These are phyloP conservation scores for Jamesozyma jinghongensis DNA, from an alignment of 805 yeast genomes.

Conservation along the genomic window DNA sequence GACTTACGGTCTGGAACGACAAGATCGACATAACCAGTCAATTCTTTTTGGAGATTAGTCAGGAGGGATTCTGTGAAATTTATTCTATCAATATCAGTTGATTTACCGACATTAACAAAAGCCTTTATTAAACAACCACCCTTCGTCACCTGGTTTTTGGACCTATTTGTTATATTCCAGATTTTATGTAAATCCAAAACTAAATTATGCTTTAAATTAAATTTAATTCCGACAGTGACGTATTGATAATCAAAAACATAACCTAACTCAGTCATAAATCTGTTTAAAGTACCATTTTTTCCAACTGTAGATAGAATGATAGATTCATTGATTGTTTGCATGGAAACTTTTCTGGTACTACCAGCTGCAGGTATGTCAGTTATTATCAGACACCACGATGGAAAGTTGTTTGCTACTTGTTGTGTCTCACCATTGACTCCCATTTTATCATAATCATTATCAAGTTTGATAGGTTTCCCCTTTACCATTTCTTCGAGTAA, in stretches of 20 bases:
- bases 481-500: slow-evolving; percentile 2
- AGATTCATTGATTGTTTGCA: slow-evolving; percentile 59
- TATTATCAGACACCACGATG: slow-evolving; percentile 52
- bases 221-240: slow-evolving; percentile 23
- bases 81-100: slow-evolving; percentile 68
- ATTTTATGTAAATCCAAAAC: slow-evolving; percentile 23
- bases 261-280: slow-evolving; percentile 54
- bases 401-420: neutral
- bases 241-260: slow-evolving; percentile 46
- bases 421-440: neutral
- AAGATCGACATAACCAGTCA: slow-evolving; percentile 59
- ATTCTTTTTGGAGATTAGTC: slow-evolving; percentile 50
- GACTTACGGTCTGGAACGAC: slow-evolving; percentile 67
- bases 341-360: slow-evolving; percentile 43
- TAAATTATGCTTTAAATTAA: slow-evolving; percentile 22
- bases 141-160: slow-evolving; percentile 43
- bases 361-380: slow-evolving; percentile 76
- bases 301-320: slow-evolving; percentile 26
- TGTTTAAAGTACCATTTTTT: slow-evolving; percentile 28
- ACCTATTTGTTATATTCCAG: slow-evolving; percentile 24
- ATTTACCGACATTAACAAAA: slow-evolving; percentile 57
- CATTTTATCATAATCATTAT: slow-evolving; percentile 1
- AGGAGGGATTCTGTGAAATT: slow-evolving; percentile 57
- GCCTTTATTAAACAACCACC: slow-evolving; percentile 51
- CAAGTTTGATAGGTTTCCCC: neutral